Conservation (phyloP, 139 green algal species). For the Picochlorum sp. region DNA sequence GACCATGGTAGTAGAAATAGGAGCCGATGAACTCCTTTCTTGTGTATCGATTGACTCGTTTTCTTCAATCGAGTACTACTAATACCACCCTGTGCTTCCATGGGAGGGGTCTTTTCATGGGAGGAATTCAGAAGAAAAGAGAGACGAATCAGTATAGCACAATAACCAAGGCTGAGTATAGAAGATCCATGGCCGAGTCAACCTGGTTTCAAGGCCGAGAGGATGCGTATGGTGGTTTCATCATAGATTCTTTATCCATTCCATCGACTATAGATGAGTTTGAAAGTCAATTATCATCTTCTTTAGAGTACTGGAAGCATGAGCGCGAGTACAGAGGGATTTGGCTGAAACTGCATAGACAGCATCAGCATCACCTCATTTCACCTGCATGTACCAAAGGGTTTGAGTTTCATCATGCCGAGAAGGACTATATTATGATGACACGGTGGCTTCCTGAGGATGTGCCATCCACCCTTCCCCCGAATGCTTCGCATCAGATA, state of each 20-base stretch:
- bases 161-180: too few species aligned
- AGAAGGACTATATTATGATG: constrained; percentile 69
- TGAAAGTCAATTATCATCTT: constrained; percentile 12
- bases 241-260: constrained; percentile 32
- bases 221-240: constrained; percentile 52
- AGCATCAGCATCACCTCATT: constrained; percentile 26
- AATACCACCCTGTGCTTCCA: too few species aligned
- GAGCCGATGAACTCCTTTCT: too few species aligned
- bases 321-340: constrained; percentile 39
- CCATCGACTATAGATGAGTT: constrained; percentile 39
- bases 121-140: too few species aligned
- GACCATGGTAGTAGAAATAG: too few species aligned
- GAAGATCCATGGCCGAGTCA: too few species aligned
- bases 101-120: too few species aligned
- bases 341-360: constrained; percentile 56
- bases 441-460: constrained; percentile 56
- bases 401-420: constrained; percentile 72
- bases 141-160: too few species aligned
- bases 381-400: constrained; percentile 24
- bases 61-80: too few species aligned
- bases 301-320: constrained; percentile 34
- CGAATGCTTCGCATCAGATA: constrained; percentile 64
- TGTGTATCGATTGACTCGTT: too few species aligned
- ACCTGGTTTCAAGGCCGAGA: not conserved
- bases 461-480: constrained; percentile 44